Conservation (phyloP, 768 basidiomycete genomes). For the Russula emetica region DNA sequence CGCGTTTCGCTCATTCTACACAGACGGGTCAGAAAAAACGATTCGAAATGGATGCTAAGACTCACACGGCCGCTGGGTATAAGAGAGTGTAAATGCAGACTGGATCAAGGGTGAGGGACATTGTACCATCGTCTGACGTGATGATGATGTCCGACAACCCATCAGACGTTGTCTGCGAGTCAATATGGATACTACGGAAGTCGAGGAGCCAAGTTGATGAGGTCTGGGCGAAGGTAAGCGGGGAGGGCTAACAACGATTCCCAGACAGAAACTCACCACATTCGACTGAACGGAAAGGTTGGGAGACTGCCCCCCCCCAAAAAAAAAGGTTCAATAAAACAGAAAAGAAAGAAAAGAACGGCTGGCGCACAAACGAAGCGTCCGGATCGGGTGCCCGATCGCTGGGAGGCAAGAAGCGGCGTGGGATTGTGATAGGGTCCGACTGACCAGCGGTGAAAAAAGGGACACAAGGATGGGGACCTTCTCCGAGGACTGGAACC, state of each 20-base stretch:
- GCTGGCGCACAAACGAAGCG: neutral
- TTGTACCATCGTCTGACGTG: slow-evolving; percentile 1
- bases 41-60: neutral
- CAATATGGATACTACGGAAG: neutral
- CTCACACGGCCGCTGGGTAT: slow-evolving; percentile 20
- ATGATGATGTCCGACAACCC: slow-evolving; percentile 4
- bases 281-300: neutral
- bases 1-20: slow-evolving; percentile 17
- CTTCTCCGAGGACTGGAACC: slow-evolving; percentile 38
- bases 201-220: neutral
- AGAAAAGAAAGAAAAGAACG: neutral
- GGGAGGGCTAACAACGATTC: neutral
- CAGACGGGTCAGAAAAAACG: neutral
- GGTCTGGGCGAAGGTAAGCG: neutral
- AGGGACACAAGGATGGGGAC: slow-evolving; percentile 16
- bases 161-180: slow-evolving; percentile 7
- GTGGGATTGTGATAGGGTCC: slow-evolving; percentile 36
- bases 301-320: neutral
- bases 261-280: neutral
- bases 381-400: neutral
- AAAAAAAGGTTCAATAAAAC: neutral
- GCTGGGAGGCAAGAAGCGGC: neutral
- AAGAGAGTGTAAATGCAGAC: slow-evolving; percentile 18
- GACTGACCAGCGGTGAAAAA: slow-evolving; percentile 23
- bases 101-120: slow-evolving; percentile 8